Conservation (phyloP, 1,284 basidiomycete genomes). For the Violaceomyces palustris region DNA sequence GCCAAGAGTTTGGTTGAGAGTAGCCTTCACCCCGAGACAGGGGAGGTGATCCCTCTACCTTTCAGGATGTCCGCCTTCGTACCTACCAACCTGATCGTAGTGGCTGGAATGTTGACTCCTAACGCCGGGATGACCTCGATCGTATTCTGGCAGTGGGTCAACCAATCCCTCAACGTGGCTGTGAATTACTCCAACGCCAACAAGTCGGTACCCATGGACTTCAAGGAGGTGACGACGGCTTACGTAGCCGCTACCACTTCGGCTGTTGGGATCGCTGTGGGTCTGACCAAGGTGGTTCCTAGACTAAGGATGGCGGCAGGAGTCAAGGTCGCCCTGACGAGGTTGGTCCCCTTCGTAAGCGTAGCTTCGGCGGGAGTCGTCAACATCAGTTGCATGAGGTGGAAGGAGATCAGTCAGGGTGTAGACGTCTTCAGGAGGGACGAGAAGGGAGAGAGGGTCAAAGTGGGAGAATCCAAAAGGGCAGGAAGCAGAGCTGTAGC, state of each 20-base stretch:
- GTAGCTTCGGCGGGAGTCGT: conserved; percentile 54
- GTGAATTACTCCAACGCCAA: conserved; percentile 56
- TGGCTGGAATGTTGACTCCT: conserved; percentile 55
- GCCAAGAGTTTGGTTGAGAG: conserved; percentile 50
- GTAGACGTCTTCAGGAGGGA: conserved; percentile 55
- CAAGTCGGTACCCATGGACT: conserved; percentile 56
- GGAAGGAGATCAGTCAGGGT: conserved; percentile 60
- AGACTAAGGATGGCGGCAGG: conserved; percentile 43
- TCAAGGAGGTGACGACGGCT: conserved; percentile 55
- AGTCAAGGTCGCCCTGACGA: conserved; percentile 25
- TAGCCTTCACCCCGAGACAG: conserved; percentile 56
- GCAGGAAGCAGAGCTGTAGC: conserved; percentile 58
- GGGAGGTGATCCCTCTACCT: conserved; percentile 54
- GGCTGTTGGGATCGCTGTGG: conserved; percentile 58
- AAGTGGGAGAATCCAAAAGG: conserved; percentile 55
- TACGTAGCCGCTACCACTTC: conserved; percentile 58
- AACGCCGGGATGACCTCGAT: conserved; percentile 39
- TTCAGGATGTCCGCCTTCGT: conserved; percentile 59
- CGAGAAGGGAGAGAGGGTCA: conserved; percentile 32
- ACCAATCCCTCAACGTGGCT: conserved; percentile 56
- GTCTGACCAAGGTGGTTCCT: conserved; percentile 56
- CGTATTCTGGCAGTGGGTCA: conserved; percentile 60
- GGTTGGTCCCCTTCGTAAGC: conserved; percentile 58
- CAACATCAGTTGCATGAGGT: conserved; percentile 56
- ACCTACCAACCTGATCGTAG: conserved; percentile 58